Conservation (phyloP, 495 filamentous ascomycete genomes). For the Neurospora sp. region DNA sequence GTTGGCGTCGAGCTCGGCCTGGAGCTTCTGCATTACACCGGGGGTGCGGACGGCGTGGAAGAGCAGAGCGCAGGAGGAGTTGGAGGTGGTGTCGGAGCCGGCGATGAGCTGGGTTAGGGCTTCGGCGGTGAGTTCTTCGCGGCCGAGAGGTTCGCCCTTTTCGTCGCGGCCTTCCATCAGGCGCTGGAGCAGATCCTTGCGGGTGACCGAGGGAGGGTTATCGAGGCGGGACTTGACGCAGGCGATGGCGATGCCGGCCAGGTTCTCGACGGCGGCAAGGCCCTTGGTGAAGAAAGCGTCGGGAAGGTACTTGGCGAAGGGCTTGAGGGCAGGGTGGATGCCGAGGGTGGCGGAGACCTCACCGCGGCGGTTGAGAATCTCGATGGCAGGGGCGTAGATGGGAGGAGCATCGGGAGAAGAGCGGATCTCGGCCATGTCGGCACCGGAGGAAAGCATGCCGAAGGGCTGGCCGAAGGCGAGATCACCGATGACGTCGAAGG, state of each 20-base stretch:
- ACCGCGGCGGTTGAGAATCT: conserved; percentile 59
- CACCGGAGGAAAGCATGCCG: conserved; percentile 51
- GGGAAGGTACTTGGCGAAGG: conserved; percentile 54
- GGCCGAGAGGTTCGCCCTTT: conserved; percentile 60
- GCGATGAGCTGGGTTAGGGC: conserved; percentile 86
- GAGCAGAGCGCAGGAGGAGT: conserved; percentile 78
- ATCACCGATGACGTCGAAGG: conserved; percentile 88
- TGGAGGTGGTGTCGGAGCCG: conserved; percentile 81
- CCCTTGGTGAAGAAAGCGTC: conserved; percentile 60
- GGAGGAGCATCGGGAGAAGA: conserved; percentile 41
- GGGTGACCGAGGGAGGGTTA: conserved; percentile 47
- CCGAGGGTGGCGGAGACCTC: conserved; percentile 58
- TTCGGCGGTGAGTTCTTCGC: conserved; percentile 77
- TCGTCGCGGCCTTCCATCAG: conserved; percentile 83
- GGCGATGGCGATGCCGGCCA: conserved; percentile 70
- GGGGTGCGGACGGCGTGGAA: conserved; percentile 65
- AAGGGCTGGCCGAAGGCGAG: conserved; percentile 50
- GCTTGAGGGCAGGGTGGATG: conserved; percentile 49
- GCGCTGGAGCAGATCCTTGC: conserved; percentile 71
- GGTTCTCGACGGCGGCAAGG: conserved; percentile 51
- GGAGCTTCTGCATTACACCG: conserved; percentile 60
- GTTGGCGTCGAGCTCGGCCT: conserved; percentile 59
- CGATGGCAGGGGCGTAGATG: conserved; percentile 54
- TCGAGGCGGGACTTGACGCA: conserved; percentile 65
- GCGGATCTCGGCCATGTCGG: conserved; percentile 46